phyloP scores from a whole-genome alignment of 2,329 filamentous ascomycete species.

The Stachybotrys echinatus region DNA sequence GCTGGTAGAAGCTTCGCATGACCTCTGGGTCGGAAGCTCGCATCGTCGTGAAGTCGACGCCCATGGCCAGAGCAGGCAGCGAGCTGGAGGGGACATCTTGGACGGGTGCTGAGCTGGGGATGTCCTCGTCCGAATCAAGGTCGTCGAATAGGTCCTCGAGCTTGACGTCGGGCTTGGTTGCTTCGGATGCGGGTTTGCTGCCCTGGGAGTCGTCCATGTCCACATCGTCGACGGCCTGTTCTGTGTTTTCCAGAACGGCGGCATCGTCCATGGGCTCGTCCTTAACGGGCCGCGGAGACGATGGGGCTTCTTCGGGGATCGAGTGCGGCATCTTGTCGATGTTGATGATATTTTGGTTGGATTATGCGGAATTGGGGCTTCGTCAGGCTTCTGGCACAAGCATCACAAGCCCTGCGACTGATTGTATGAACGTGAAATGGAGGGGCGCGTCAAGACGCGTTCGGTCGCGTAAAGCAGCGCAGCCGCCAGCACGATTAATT shows the following conservation, averaged over 20 bases:
- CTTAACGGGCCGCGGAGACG: slow-evolving; percentile 19
- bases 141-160: slow-evolving; percentile 56
- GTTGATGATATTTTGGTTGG: background rate
- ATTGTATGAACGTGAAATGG: background rate
- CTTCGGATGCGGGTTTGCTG: slow-evolving; percentile 12
- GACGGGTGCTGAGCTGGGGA: slow-evolving; percentile 43
- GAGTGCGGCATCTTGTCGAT: slow-evolving; percentile 39
- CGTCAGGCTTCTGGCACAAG: too few relatives aligned
- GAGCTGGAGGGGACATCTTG: slow-evolving; percentile 34
- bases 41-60: slow-evolving; percentile 24
- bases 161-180: slow-evolving; percentile 40
- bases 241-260: slow-evolving; percentile 16
- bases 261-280: slow-evolving; percentile 29
- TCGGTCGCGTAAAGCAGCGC: background rate
- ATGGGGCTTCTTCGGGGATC: slow-evolving; percentile 22
- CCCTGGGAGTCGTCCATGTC: slow-evolving; percentile 33
- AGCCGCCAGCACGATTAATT: background rate
- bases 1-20: slow-evolving; percentile 91
- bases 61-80: slow-evolving; percentile 21
- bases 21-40: slow-evolving; percentile 70
- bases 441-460: background rate
- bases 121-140: slow-evolving; percentile 56
- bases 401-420: too few relatives aligned
- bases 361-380: too few relatives aligned
- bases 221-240: slow-evolving; percentile 24